Percentiles rank a stretch among this genome's conserved stretches.
These are phyloP conservation scores for Trifolium repens DNA, from an alignment of 306 rosid species.

Conservation along the genomic window DNA sequence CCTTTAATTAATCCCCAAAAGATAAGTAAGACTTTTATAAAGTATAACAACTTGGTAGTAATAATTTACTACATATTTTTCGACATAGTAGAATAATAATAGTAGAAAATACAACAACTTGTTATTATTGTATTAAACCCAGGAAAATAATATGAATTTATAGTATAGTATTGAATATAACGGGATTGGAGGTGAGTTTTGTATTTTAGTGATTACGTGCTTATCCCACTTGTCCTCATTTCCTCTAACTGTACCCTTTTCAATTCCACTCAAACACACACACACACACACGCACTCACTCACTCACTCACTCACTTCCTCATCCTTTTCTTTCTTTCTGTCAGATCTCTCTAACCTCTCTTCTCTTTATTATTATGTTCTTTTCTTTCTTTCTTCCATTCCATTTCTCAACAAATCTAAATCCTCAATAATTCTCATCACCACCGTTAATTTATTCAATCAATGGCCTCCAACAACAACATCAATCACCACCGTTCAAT, in stretches of 20 bases:
- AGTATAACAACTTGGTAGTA: too few relatives aligned
- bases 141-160: too few relatives aligned
- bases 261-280: neutral
- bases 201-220: neutral
- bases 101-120: too few relatives aligned
- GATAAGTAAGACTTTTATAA: too few relatives aligned
- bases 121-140: too few relatives aligned
- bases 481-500: constrained; percentile 31
- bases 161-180: neutral
- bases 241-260: neutral
- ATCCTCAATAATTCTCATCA: neutral
- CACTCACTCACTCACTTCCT: neutral
- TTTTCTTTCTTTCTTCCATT: too few relatives aligned
- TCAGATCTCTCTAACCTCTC: neutral
- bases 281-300: neutral
- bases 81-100: too few relatives aligned
- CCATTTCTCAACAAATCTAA: neutral
- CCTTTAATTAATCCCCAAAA: too few relatives aligned
- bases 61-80: too few relatives aligned
- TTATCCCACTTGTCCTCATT: constrained; percentile 24
- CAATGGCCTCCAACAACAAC: constrained; percentile 50
- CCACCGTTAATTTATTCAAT: too few relatives aligned
- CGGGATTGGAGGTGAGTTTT: neutral
- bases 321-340: too few relatives aligned
- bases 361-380: neutral